phyloP scores from a whole-genome alignment of 108 stramenopile genomes.

The Schizochytrium sp. region DNA sequence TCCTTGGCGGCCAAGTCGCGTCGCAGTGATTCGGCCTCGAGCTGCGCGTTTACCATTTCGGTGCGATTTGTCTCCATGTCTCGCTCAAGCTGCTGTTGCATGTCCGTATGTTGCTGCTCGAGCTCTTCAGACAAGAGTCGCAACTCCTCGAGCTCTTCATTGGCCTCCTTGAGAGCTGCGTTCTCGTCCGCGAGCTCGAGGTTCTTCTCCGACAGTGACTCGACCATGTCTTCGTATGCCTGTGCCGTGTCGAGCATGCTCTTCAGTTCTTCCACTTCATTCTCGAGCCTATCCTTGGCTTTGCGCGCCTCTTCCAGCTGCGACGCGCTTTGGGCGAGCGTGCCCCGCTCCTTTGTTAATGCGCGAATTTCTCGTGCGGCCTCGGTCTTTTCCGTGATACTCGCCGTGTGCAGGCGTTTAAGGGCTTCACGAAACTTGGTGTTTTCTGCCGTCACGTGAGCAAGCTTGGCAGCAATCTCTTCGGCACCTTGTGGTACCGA shows the following conservation, averaged over 20 bases:
- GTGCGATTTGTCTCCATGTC: background rate
- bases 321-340: background rate
- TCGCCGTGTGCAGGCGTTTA: conserved; percentile 5
- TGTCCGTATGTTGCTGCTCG: background rate
- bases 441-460: background rate
- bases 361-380: background rate
- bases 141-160: conserved; percentile 3
- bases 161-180: background rate
- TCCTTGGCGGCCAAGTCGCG: background rate
- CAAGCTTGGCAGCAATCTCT: background rate
- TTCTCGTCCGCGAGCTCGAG: conserved; percentile 8
- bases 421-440: background rate
- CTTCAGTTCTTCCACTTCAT: background rate
- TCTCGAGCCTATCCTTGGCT: background rate
- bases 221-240: conserved; percentile 11
- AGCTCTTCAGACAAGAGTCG: background rate
- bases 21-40: background rate
- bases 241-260: conserved; percentile 14
- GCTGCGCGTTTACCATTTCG: background rate
- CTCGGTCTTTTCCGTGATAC: background rate
- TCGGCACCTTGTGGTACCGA: background rate
- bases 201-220: conserved; percentile 3
- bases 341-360: background rate
- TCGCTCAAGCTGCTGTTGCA: background rate
- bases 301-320: background rate